A percentile compares a stretch with the other conserved stretches of the same genome.
phyloP scores from a whole-genome alignment of 805 yeast genomes.

The Scheffersomyces lignosus region DNA sequence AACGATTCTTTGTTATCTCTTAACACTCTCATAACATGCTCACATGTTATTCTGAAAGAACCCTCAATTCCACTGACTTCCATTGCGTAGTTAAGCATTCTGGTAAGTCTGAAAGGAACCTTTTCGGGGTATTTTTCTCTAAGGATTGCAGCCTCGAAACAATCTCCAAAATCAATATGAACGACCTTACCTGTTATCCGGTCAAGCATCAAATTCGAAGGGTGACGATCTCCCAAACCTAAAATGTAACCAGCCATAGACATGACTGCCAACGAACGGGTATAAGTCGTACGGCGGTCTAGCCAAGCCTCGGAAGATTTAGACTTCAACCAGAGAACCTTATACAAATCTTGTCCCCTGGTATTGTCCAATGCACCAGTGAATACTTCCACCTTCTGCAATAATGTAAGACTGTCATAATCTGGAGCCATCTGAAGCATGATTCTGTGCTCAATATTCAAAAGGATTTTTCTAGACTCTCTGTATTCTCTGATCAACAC shows the following conservation, averaged over 20 bases:
- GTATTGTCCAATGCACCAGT: constrained; percentile 95
- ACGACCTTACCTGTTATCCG: constrained; percentile 92
- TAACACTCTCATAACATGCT: constrained; percentile 92
- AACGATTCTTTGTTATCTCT: constrained; percentile 93
- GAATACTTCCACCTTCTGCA: constrained; percentile 95
- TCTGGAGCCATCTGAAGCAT: constrained; percentile 98
- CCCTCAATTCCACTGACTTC: constrained; percentile 99
- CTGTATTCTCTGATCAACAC: constrained; percentile 89
- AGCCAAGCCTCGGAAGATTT: constrained; percentile 97
- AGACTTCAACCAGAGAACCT: constrained; percentile 94
- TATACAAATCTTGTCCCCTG: constrained; percentile 92
- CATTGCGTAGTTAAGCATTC: constrained; percentile 98
- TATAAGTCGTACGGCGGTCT: constrained; percentile 93
- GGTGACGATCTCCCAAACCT: constrained; percentile 97
- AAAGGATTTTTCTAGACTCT: constrained; percentile 82
- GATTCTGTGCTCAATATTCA: constrained; percentile 91
- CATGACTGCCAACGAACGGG: constrained; percentile 96
- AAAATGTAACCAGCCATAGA: constrained; percentile 97
- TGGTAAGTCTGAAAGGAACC: constrained; percentile 93
- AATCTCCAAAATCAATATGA: constrained; percentile 98
- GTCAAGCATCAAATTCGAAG: constrained; percentile 94
- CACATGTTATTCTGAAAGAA: constrained; percentile 92
- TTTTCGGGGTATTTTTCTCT: constrained; percentile 98
- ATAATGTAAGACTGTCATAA: constrained; percentile 81
- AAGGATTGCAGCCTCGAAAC: constrained; percentile 96